phyloP scores from a whole-genome alignment of 345 rosid species.

The Geranium rotundifolium region DNA sequence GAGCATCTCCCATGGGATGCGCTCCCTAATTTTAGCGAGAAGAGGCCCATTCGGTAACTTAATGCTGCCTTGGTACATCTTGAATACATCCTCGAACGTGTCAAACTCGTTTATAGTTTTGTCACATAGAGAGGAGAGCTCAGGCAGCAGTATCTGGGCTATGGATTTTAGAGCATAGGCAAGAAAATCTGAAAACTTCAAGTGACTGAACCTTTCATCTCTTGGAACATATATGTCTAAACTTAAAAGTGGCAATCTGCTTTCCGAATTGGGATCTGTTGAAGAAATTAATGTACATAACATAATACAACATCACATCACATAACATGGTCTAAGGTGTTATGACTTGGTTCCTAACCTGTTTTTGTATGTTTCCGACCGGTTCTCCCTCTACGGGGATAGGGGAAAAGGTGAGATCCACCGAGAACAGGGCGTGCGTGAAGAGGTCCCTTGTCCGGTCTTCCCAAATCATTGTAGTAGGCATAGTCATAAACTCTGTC shows the following conservation, averaged over 20 bases:
- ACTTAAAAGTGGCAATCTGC: slow-evolving; percentile 58
- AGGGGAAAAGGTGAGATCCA: slow-evolving; percentile 41
- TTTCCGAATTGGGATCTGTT: slow-evolving; percentile 54
- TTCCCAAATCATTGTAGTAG: slow-evolving; percentile 63
- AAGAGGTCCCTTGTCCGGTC: slow-evolving; percentile 46
- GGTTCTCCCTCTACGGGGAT: slow-evolving; percentile 70
- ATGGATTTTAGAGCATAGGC: slow-evolving; percentile 72
- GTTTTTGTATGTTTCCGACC: slow-evolving; percentile 49
- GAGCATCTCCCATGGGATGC: slow-evolving; percentile 79
- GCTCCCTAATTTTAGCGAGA: slow-evolving; percentile 38
- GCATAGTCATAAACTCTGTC: slow-evolving; percentile 79
- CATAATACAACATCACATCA: no score
- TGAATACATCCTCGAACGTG: slow-evolving; percentile 50
- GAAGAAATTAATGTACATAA: no score
- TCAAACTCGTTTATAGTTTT: slow-evolving; percentile 81
- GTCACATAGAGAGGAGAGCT: slow-evolving; percentile 53
- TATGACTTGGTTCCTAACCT: no score
- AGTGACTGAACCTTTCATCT: slow-evolving; percentile 68
- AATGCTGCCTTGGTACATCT: slow-evolving; percentile 61
- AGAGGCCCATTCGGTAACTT: slow-evolving; percentile 24
- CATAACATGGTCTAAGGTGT: no score
- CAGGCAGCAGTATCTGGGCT: slow-evolving; percentile 53
- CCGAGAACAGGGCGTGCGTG: slow-evolving; percentile 58
- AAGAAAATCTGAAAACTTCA: slow-evolving; percentile 80
- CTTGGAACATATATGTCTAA: slow-evolving; percentile 77